Conservation (phyloP, 208 protist genomes). For the Leishmania aethiopica region DNA sequence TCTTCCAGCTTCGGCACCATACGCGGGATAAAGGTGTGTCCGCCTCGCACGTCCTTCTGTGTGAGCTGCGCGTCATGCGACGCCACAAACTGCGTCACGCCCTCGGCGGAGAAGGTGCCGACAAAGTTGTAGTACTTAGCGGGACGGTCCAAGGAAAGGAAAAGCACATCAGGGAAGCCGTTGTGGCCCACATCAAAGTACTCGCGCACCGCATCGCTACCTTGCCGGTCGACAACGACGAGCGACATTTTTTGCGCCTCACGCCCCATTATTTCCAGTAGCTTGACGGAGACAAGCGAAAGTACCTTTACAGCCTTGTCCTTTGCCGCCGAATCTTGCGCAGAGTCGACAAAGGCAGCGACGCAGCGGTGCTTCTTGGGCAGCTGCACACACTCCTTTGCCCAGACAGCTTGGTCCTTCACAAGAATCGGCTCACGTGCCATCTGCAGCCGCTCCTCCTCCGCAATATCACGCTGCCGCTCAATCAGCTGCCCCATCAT, state of each 20-base stretch:
- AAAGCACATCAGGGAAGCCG: constrained; percentile 36
- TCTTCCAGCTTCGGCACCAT: constrained; percentile 32
- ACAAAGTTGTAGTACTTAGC: constrained; percentile 40
- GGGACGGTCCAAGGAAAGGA: constrained; percentile 14
- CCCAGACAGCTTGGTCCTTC: constrained; percentile 28
- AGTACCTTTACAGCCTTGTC: constrained; percentile 17
- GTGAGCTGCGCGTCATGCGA: constrained; percentile 11
- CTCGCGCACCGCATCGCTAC: constrained; percentile 21
- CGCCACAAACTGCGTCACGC: constrained; percentile 35
- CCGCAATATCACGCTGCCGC: constrained; percentile 20
- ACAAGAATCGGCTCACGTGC: constrained; percentile 20
- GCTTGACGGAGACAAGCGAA: constrained; percentile 18
- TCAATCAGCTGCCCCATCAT: constrained; percentile 16
- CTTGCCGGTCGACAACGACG: constrained; percentile 32
- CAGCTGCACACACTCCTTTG: constrained; percentile 24
- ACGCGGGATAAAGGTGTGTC: constrained; percentile 26
- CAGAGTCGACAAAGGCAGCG: constrained; percentile 28
- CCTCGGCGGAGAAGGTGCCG: constrained; percentile 36
- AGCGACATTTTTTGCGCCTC: constrained; percentile 26
- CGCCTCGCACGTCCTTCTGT: constrained; percentile 13
- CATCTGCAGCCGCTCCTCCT: constrained; percentile 15
- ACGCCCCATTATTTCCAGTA: constrained; percentile 15
- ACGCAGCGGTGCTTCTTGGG: constrained; percentile 33
- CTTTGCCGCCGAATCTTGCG: constrained; percentile 11
- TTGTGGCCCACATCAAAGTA: constrained; percentile 36